Evolutionary conservation across 306 rosid species (phyloP).

Genomic region (Crotalaria pallida): DNA sequence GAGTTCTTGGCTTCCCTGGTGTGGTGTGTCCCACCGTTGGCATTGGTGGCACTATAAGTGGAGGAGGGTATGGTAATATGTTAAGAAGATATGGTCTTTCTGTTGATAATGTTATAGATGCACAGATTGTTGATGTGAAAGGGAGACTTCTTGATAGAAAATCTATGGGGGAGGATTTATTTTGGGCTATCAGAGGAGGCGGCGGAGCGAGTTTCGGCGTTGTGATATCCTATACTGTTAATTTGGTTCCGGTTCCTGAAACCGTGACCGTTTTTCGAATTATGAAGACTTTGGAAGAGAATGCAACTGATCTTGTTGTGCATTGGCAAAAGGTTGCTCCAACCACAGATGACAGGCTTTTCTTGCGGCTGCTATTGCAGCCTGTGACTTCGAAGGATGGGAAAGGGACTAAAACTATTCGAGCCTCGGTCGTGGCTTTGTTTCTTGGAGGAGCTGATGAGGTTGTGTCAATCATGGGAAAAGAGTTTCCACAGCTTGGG

Average conservation of each 20-base stretch:
- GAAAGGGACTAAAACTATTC: constrained; percentile 7
- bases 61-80: constrained; percentile 35
- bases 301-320: constrained; percentile 34
- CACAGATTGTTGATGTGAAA: constrained; percentile 22
- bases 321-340: constrained; percentile 48
- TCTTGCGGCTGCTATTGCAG: constrained; percentile 29
- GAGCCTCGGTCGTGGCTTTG: constrained; percentile 22
- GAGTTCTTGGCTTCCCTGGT: constrained; percentile 36
- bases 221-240: constrained; percentile 24
- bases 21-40: constrained; percentile 40
- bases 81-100: constrained; percentile 26
- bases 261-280: constrained; percentile 22
- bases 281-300: constrained; percentile 22
- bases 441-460: constrained; percentile 32
- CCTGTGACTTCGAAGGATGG: constrained; percentile 18
- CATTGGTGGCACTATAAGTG: constrained; percentile 33
- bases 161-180: too few relatives aligned
- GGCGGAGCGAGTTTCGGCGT: constrained; percentile 40
- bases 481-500: constrained; percentile 29
- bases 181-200: too few relatives aligned
- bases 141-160: too few relatives aligned
- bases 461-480: constrained; percentile 6
- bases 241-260: constrained; percentile 29
- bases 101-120: constrained; percentile 23
- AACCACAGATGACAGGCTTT: constrained; percentile 11